Evolutionary conservation across 1,284 basidiomycete species (phyloP), one percentile per base, ranked within the genome.

Genomic region (Cerioporus squamosus): DNA sequence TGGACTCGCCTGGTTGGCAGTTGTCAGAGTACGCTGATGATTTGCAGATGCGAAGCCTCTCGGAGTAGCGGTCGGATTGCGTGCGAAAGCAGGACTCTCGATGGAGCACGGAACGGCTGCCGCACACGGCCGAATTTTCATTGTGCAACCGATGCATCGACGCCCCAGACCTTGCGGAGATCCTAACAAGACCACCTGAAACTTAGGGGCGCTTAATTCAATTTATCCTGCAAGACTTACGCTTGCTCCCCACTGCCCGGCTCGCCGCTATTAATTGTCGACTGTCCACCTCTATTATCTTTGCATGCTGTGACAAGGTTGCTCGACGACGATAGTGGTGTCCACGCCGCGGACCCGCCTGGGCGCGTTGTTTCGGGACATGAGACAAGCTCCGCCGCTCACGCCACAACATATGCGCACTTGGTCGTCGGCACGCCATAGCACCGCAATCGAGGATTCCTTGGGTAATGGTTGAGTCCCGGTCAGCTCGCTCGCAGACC

Each of bases 101-200:
- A 29, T 15, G 17, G 24, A 24, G 17, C 14, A n/a, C 17, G 23
- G 49, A 42, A 15, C 23, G 39, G 23, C 24, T 22, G 22, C 49
- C 33, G 36, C 7, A 17, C 38, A 18, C 38, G 26, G 22, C 29
- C 45, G n/a, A 18, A 14, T 23, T 12, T 33, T 24, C 52, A 47
- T 54, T 54, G 44, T 54, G 33, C 24, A n/a, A 40, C 44, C 36
- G 10, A 46, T 9, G 31, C 38, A 20, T 38, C 47, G 15, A 20
- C 42, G 18, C 38, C 12, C 20, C 14, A 36, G 33, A 36, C 33
- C 33, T 36, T 36, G 9, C 33, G 12, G 14, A 39, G 36, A 43
- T 18, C 17, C 26, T 44, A 20, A 61, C 55, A 61, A 57, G 55
- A 57, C 29, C 33, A 36, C 14, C 55, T 54, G 53, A 60, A 33